Conservation (phyloP, 495 filamentous ascomycete genomes). For the Apiosordaria backusii region DNA sequence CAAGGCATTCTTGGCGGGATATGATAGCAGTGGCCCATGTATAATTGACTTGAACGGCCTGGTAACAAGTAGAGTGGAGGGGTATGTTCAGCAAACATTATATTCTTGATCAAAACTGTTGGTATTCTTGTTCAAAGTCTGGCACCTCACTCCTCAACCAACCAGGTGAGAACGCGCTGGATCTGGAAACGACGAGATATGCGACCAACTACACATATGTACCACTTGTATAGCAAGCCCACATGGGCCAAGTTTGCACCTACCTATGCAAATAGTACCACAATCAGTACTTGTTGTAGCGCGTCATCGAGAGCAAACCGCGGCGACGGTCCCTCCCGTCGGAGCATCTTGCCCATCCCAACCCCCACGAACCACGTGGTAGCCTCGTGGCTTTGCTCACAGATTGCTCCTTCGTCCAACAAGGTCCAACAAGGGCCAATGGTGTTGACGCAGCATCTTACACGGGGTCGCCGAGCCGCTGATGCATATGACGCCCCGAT, state of each 20-base stretch:
- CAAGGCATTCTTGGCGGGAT: not conserved
- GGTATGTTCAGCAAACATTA: not conserved
- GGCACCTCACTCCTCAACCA: too few relatives aligned
- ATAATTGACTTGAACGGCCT: not conserved
- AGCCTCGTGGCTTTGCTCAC: not conserved
- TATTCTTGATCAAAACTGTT: not conserved
- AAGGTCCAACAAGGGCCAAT: not conserved
- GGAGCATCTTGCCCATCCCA: not conserved
- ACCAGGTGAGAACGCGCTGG: too few relatives aligned
- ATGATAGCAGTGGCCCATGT: not conserved
- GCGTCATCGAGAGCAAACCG: not conserved
- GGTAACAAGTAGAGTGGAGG: not conserved
- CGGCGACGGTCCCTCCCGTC: not conserved
- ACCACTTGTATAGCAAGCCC: too few relatives aligned
- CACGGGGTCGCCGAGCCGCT: not conserved
- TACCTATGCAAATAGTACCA: not conserved
- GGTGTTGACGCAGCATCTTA: not conserved
- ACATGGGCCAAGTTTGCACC: too few relatives aligned
- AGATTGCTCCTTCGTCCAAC: not conserved
- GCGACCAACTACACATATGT: too few relatives aligned
- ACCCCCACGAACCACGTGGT: not conserved
- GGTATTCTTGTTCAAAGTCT: too few relatives aligned
- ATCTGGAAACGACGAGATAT: too few relatives aligned
- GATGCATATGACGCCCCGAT: not conserved
- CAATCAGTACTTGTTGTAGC: not conserved